Percentiles rank a stretch among this genome's conserved stretches.
phyloP scores from a whole-genome alignment of 768 basidiomycete genomes.

The Mycena albidolilacea region DNA sequence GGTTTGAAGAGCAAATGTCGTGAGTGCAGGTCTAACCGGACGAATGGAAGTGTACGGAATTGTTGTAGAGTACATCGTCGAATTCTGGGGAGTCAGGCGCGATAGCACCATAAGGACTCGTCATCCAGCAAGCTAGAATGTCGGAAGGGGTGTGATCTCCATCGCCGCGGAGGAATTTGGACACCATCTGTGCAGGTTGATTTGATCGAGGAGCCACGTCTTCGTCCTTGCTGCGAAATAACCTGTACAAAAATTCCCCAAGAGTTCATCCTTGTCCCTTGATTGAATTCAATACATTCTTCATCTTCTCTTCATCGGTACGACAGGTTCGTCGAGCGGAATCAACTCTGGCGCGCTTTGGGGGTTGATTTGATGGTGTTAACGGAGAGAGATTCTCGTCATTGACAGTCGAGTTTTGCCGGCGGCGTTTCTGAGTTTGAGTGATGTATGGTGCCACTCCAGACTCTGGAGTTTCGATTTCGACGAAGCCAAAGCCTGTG shows the following conservation, averaged over 20 bases:
- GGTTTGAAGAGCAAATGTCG: slow-evolving; percentile 30
- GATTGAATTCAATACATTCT: neutral
- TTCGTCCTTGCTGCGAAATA: neutral
- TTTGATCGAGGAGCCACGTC: too few relatives aligned
- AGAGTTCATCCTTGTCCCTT: slow-evolving; percentile 10
- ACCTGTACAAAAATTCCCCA: slow-evolving; percentile 10
- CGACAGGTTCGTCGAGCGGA: slow-evolving; percentile 9
- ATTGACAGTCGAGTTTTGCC: too few relatives aligned
- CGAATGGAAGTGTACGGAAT: slow-evolving; percentile 14
- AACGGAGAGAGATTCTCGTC: too few relatives aligned
- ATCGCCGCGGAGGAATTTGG: neutral
- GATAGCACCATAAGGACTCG: slow-evolving; percentile 1
- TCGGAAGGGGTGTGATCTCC: neutral
- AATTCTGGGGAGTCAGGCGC: neutral
- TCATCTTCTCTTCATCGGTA: neutral
- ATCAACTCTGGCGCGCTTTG: too few relatives aligned
- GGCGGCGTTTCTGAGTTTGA: too few relatives aligned
- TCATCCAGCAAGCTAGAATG: slow-evolving; percentile 17
- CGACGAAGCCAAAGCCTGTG: too few relatives aligned
- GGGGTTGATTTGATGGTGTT: too few relatives aligned
- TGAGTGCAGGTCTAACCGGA: slow-evolving; percentile 23
- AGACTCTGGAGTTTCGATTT: too few relatives aligned
- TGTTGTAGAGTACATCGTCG: slow-evolving; percentile 1
- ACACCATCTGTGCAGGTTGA: slow-evolving; percentile 1
- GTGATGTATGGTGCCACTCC: too few relatives aligned